Base-by-base conservation (phyloP, 148 eudicot species). In the Spergularia marina region DNA sequence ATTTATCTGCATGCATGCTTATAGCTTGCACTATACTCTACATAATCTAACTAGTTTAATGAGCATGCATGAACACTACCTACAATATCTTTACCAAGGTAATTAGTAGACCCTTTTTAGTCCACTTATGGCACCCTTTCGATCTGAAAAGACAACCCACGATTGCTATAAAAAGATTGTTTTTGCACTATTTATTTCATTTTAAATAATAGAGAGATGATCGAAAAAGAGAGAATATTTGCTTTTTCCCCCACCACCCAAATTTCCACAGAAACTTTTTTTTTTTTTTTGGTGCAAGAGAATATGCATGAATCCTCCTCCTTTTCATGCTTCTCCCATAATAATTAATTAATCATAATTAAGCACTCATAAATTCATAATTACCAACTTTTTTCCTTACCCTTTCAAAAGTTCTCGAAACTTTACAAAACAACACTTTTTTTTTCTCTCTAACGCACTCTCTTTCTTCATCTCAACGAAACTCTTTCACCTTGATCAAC, bases 231-330 rank as follows among this genome's bases (percentile, higher is more conserved):
- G n/a, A 57, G 72, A 57, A 56, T 68, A 67, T 70, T 78, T 76
- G 84, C 65, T 82, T 76, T 30, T 84, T 80, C 52, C 81, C 81
- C 87, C 87, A 73, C 89, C 78, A 83, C 80, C 63, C 55, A 8
- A 71, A 52, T 66, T 75, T 76, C 71, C 76, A 75, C 2, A 11
- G 7, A 18, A 49, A 0, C 79, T 82, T 79, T 80, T 23, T 30
- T 76, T n/a, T 79, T 56, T 13, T 56, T 18, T 56, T 14, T 11
- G 62, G 56, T 61, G 60, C 77, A 80, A 59, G 47, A 81, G 87
- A 84, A 88, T 86, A 85, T 88, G 85, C 89, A 86, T 77, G 84
- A 77, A 83, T 86, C 81, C 75, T 68, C 68, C 78, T 76, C 81
- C 76, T 84, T 86, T 82, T 80, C 40, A 71, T 2, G 68, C 65